A percentile compares a stretch with the other conserved stretches of the same genome.
phyloP scores from a whole-genome alignment of 2,329 filamentous ascomycete species.

The Fusarium palustre region DNA sequence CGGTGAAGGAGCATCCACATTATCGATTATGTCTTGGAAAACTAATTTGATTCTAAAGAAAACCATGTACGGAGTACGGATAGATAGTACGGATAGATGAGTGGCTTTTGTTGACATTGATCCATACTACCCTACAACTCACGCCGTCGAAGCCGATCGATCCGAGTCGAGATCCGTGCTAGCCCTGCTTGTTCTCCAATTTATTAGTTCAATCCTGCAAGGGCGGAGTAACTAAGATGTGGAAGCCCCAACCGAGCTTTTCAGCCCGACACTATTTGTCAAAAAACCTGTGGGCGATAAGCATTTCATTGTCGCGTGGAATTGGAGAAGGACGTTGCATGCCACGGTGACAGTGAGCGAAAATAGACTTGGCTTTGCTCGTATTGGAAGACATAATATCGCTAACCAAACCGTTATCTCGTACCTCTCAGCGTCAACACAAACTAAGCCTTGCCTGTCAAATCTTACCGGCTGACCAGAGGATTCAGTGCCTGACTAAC shows the following conservation, averaged over 20 bases:
- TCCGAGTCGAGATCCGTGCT: background rate
- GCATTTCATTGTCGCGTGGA: background rate
- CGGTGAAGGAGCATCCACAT: background rate
- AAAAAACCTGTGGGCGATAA: background rate
- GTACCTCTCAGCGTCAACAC: background rate
- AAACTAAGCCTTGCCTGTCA: constrained; percentile 10
- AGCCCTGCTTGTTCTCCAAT: background rate
- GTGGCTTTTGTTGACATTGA: background rate
- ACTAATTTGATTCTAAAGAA: background rate
- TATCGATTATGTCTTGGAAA: background rate
- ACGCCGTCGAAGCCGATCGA: background rate
- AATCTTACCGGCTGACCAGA: constrained; percentile 21
- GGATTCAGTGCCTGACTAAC: constrained; percentile 20
- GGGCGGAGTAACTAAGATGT: background rate
- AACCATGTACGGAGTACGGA: background rate
- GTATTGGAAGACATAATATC: background rate
- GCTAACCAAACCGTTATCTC: background rate
- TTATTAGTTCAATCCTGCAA: background rate
- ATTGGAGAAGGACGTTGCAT: background rate
- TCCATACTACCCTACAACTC: constrained; percentile 1
- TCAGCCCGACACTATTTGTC: background rate
- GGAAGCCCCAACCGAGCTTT: background rate
- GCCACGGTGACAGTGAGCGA: background rate
- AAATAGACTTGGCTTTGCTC: background rate
- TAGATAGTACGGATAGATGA: background rate